Evolutionary conservation across 305 asterid species (phyloP), one percentile per base, ranked within the genome.

Genomic region (Caryopteris hybrid): DNA sequence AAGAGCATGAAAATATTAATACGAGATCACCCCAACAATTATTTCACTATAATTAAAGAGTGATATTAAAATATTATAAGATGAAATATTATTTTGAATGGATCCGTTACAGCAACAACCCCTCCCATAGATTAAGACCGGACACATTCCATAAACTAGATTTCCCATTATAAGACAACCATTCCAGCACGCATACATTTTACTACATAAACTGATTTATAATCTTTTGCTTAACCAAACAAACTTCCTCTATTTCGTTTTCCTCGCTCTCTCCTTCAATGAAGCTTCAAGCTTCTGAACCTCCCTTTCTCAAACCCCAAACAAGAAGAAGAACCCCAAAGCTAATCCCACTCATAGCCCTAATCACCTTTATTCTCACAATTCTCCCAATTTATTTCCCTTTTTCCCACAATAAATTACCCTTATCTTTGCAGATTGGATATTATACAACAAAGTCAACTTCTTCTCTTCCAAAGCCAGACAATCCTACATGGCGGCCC

Each of bases 261-360:
- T n/a, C 17, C 11, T 0, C 41, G 11, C 61, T 13, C 31, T 1
- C 48, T 12, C 57, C 17, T 12, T 58, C 81, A 74, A 86, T 86
- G 90, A 86, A 81, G 85, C 79, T 68, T 74, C 75, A 61, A 64
- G 61, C 74, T 74, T 60, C 70, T 27, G 77, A 82, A 43, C 43
- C 78, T 69, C 78, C 86, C 12, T 13, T 61, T 3, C 39, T 66
- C 64, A 83, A 78, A 70, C 68, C 72, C 16, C 80, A 76, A 22
- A 42, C 70, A 16, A 64, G 68, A 51, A 79, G 76, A 76, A 85
- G 70, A 64, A 39, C 75, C n/a, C 76, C 82, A 6, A 76, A 55
- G 12, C 14, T 81, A 5, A 66, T 73, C 52, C 74, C 77, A 6
- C 42, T 79, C 33, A 45, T 82, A 18, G 67, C 69, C 62, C 68